These are phyloP conservation scores for Porphyridium purpureum DNA, from an alignment of 23 red algal species.

Conservation along the genomic window DNA sequence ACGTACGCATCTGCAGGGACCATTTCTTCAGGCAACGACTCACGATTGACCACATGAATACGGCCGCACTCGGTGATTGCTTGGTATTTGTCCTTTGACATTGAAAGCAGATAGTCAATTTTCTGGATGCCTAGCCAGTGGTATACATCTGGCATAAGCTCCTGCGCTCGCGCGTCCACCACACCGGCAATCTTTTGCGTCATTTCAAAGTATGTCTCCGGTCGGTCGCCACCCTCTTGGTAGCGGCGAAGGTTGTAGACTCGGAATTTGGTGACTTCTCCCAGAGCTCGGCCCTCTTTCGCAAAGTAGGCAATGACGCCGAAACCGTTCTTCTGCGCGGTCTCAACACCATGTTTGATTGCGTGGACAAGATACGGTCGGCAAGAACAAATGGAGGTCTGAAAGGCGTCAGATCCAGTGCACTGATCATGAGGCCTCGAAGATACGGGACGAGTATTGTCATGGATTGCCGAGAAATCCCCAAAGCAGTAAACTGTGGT, in stretches of 20 bases:
- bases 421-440: neutral
- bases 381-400: neutral
- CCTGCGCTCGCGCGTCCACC: neutral
- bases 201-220: neutral
- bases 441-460: neutral
- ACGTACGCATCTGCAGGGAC: neutral
- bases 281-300: neutral
- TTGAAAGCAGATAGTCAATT: neutral
- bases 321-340: neutral
- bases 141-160: neutral
- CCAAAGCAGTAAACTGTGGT: neutral
- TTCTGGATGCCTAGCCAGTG: neutral
- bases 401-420: neutral
- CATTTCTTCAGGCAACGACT: neutral
- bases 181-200: slow-evolving; percentile 1
- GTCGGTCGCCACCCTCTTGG: slow-evolving; percentile 1
- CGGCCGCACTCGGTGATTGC: neutral
- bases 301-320: neutral
- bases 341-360: neutral
- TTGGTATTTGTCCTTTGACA: neutral
- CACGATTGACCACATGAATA: neutral
- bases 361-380: slow-evolving; percentile 1
- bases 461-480: neutral
- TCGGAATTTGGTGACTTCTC: neutral
- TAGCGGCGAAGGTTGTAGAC: slow-evolving; percentile 1